Conservation (phyloP, 2,329 filamentous ascomycete species). For the Apiospora aurea region DNA sequence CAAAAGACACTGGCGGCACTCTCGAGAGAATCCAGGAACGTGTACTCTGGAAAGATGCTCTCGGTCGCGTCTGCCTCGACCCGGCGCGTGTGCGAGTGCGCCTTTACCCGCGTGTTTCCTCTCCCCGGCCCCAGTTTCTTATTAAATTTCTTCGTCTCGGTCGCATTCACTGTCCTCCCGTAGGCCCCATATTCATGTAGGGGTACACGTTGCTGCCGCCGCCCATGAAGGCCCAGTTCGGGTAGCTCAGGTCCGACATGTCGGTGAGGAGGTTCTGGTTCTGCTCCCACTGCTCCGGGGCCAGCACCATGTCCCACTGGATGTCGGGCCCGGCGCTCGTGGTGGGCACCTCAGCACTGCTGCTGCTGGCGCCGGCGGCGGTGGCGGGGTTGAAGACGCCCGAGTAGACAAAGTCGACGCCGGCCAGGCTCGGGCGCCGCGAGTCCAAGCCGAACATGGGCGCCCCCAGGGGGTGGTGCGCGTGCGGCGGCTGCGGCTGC, state of each 20-base stretch:
- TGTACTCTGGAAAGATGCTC: background rate
- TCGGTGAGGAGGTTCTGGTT: conserved; percentile 26
- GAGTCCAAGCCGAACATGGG: background rate
- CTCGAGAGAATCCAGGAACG: background rate
- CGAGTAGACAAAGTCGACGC: conserved; percentile 26
- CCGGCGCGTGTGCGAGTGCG: background rate
- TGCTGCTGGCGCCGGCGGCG: background rate
- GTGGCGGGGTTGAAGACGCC: conserved; percentile 26
- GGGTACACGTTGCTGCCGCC: background rate
- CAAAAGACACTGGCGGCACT: background rate
- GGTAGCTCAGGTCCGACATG: conserved; percentile 9
- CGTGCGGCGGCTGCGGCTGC: background rate
- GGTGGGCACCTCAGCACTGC: background rate
- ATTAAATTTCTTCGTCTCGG: no score
- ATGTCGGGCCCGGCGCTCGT: conserved; percentile 3
- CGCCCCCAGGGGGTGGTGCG: background rate
- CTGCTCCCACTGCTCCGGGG: conserved; percentile 27
- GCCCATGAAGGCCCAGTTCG: conserved; percentile 4
- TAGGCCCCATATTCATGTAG: background rate
- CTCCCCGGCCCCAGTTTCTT: no score
- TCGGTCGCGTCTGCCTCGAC: background rate
- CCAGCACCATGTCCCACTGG: conserved; percentile 28
- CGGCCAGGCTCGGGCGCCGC: background rate
- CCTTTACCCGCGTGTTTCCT: background rate
- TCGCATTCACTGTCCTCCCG: background rate